Evolutionary conservation across 1,139 yeast genomes (phyloP).

Genomic region (Hyphopichia buzzinii): DNA sequence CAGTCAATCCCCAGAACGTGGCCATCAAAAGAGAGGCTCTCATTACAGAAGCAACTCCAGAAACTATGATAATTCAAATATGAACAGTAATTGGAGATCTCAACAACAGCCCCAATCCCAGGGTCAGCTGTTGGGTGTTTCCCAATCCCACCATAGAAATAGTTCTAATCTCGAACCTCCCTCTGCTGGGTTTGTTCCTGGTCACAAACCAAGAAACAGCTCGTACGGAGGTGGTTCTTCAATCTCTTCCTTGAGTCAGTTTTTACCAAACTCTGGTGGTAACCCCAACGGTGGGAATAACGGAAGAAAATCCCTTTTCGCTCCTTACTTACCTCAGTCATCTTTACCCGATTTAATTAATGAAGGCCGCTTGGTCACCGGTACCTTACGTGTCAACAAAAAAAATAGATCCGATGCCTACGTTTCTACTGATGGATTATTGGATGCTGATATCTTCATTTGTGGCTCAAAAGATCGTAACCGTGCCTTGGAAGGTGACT

Average conservation of each 20-base stretch:
- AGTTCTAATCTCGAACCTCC: conserved; percentile 47
- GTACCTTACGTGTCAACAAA: conserved; percentile 88
- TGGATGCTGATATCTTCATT: conserved; percentile 94
- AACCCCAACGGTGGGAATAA: conserved; percentile 21
- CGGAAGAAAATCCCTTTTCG: conserved; percentile 82
- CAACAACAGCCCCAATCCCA: conserved; percentile 28
- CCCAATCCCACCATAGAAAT: conserved; percentile 20
- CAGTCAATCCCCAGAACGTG: conserved; percentile 41
- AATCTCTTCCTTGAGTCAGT: conserved; percentile 55
- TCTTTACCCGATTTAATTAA: conserved; percentile 84
- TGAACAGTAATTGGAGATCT: conserved; percentile 66
- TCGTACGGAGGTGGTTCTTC: conserved; percentile 65
- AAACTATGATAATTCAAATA: conserved; percentile 51
- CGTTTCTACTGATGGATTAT: conserved; percentile 90
- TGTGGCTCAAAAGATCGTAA: conserved; percentile 99
- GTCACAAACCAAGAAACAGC: conserved; percentile 68
- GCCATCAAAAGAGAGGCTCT: conserved; percentile 44
- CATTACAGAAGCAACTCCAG: conserved; percentile 59
- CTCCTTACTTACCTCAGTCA: conserved; percentile 93
- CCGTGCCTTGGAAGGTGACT: conserved; percentile 94
- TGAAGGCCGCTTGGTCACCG: conserved; percentile 91
- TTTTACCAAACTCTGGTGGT: conserved; percentile 28
- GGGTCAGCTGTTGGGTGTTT: conserved; percentile 8
- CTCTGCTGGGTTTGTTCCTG: conserved; percentile 60
- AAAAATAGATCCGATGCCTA: conserved; percentile 97